Percentiles rank a stretch among this genome's conserved stretches.
phyloP scores from a whole-genome alignment of 2,329 filamentous ascomycete species.

The Fusarium sterilihyphosum region DNA sequence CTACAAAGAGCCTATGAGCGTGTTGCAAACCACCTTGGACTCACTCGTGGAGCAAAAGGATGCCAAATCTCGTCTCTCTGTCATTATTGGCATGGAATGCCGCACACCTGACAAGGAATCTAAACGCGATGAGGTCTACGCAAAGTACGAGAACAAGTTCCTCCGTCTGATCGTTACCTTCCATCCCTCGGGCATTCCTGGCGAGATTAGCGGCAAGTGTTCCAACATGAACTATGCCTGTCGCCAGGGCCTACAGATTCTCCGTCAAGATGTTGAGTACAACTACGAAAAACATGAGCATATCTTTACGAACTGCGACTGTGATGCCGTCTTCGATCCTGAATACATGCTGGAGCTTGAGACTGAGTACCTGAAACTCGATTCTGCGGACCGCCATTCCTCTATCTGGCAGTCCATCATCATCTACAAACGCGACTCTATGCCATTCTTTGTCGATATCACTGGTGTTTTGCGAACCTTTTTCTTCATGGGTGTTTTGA shows the following conservation, averaged over 20 bases:
- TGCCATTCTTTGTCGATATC: slow-evolving; percentile 41
- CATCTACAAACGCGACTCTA: slow-evolving; percentile 37
- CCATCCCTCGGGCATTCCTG: slow-evolving; percentile 11
- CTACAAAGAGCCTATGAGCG: slow-evolving; percentile 28
- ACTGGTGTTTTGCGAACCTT: slow-evolving; percentile 39
- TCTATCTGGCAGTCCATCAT: slow-evolving; percentile 42
- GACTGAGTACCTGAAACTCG: slow-evolving; percentile 18
- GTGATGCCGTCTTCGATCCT: slow-evolving; percentile 37
- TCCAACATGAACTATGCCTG: slow-evolving; percentile 35
- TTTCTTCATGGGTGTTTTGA: slow-evolving; percentile 40
- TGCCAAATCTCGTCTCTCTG: slow-evolving; percentile 8
- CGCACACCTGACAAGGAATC: slow-evolving; percentile 23
- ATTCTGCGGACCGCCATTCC: slow-evolving; percentile 30
- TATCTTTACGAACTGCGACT: slow-evolving; percentile 40
- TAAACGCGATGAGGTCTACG: slow-evolving; percentile 19
- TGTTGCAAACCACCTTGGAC: slow-evolving; percentile 22
- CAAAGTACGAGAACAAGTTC: slow-evolving; percentile 19
- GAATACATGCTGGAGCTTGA: slow-evolving; percentile 38
- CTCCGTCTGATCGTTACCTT: slow-evolving; percentile 29
- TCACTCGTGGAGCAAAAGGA: slow-evolving; percentile 16
- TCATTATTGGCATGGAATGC: slow-evolving; percentile 27
- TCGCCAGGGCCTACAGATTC: slow-evolving; percentile 24
- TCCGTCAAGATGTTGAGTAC: slow-evolving; percentile 26
- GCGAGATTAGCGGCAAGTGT: slow-evolving; percentile 26
- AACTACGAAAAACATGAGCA: slow-evolving; percentile 35